These are phyloP conservation scores for Colletotrichum sp. DNA, from an alignment of 2,329 filamentous ascomycete species.

Conservation along the genomic window DNA sequence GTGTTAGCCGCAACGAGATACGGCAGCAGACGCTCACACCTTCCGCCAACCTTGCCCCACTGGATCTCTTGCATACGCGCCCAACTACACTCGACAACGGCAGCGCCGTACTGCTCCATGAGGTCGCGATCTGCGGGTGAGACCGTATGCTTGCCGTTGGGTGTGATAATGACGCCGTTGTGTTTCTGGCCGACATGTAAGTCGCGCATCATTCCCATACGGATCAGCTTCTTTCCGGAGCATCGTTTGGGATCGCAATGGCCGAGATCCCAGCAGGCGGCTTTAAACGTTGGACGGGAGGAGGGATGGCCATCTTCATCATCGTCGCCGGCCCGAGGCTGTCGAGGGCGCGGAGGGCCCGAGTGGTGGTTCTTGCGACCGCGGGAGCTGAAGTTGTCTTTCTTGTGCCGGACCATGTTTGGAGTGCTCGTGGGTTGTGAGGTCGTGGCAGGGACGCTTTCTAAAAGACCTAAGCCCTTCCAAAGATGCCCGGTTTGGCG, in stretches of 20 bases:
- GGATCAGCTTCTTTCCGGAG: slow-evolving; percentile 94
- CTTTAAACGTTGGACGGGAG: slow-evolving; percentile 73
- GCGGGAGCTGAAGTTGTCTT: slow-evolving; percentile 76
- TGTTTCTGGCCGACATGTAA: slow-evolving; percentile 91
- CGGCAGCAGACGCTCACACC: slow-evolving; percentile 87
- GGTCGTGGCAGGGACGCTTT: neutral
- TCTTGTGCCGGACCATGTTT: slow-evolving; percentile 95
- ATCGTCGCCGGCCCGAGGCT: slow-evolving; percentile 44
- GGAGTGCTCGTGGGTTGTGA: neutral
- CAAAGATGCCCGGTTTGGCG: neutral
- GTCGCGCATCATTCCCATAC: slow-evolving; percentile 90
- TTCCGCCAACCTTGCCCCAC: slow-evolving; percentile 89
- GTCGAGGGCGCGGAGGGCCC: slow-evolving; percentile 60
- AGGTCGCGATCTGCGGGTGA: slow-evolving; percentile 83
- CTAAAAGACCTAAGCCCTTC: neutral
- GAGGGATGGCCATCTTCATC: slow-evolving; percentile 23
- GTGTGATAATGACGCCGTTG: slow-evolving; percentile 90
- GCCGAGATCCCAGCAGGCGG: slow-evolving; percentile 96
- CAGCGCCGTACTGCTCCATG: slow-evolving; percentile 87
- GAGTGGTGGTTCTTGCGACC: slow-evolving; percentile 71
- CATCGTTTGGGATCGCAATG: slow-evolving; percentile 98
- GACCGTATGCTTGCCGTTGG: slow-evolving; percentile 86
- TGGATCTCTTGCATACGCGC: slow-evolving; percentile 90
- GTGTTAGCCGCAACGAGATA: slow-evolving; percentile 97
- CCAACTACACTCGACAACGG: slow-evolving; percentile 98